These are phyloP conservation scores for Corynascus novoguineensis DNA, from an alignment of 495 filamentous ascomycete species.

Conservation along the genomic window DNA sequence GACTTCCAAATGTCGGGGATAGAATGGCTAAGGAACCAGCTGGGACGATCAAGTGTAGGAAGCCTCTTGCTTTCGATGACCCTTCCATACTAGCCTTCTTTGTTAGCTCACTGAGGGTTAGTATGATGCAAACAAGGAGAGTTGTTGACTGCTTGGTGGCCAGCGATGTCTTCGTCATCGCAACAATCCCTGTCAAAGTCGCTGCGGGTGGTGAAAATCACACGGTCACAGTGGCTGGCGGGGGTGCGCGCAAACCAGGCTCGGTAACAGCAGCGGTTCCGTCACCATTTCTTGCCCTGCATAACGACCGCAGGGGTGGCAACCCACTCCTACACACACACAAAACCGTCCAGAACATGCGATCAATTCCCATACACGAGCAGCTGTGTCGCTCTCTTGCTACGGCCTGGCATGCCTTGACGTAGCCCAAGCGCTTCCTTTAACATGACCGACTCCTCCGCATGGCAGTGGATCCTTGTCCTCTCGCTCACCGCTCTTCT, in stretches of 20 bases:
- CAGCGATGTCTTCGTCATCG: not conserved
- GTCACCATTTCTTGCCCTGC: conserved; percentile 9
- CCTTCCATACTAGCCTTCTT: not conserved
- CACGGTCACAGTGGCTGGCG: not conserved
- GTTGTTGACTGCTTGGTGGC: not conserved
- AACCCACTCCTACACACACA: not conserved
- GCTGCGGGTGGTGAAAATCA: conserved; percentile 6
- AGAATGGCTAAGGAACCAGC: not conserved
- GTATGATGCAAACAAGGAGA: not conserved
- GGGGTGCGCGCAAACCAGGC: not conserved
- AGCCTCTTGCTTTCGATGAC: not conserved
- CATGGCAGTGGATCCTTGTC: conserved; percentile 41
- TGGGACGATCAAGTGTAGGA: not conserved
- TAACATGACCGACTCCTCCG: conserved; percentile 37
- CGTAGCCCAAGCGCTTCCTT: not conserved
- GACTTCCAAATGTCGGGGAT: not conserved
- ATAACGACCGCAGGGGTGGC: not conserved
- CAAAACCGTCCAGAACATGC: conserved; percentile 6
- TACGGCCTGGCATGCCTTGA: conserved; percentile 8
- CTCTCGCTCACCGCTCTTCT: conserved; percentile 46
- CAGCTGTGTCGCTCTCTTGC: conserved; percentile 3
- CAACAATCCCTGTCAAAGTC: conserved; percentile 3
- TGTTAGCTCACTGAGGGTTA: too few relatives aligned
- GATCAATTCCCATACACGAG: not conserved
- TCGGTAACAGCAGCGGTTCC: not conserved